Base-by-base conservation (phyloP, 1,284 basidiomycete genomes). In the Naganishia sp. region DNA sequence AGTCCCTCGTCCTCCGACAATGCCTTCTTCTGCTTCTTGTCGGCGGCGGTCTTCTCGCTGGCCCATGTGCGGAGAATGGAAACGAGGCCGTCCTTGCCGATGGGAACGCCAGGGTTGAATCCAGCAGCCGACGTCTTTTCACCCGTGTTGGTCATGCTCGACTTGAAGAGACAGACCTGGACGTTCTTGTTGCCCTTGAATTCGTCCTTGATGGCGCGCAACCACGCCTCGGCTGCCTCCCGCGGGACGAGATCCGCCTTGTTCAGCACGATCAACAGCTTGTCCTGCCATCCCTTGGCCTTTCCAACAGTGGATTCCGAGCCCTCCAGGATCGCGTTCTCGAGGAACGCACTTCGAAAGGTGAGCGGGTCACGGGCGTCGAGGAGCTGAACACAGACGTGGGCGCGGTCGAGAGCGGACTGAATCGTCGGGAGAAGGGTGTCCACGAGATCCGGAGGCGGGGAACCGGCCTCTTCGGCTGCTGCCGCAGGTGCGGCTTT, bases 211-310 rank as follows among this genome's bases (percentile, higher is more conserved):
- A 98, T 83, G 64, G 86, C 82, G 25, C 81, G 73, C 25, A 89
- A 81, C 95, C 95, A 98, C 4, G 86, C 82, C 55, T 85, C 81
- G 10, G 94, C 84, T 52, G 89, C 83, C 75, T 94, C 91, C 45
- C 87, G 85, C 18, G 95, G 93, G 56, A 91, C 90, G 16, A 88
- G 82, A 77, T 96, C 92, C 71, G 90, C 88, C 82, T 96, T 96
- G 80, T 90, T 95, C 60, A 96, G 76, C 13, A 95, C 83, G 16
- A 93, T 79, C 23, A 89, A 75, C n/a, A 89, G 73, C 71, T 82
- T 83, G 50, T 69, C 72, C 59, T 72, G 72, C 55, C 72, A 72
- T 52, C 31, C 42, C 54, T 67, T 63, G 13, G 64, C 76, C 86
- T 87, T 46, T 78, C 78, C 46, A 77, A 42, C 45, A 11, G 64